Evolutionary conservation across 2,329 filamentous ascomycete species (phyloP), one percentile per base, ranked within the genome.

Genomic region (Eutypa lata): DNA sequence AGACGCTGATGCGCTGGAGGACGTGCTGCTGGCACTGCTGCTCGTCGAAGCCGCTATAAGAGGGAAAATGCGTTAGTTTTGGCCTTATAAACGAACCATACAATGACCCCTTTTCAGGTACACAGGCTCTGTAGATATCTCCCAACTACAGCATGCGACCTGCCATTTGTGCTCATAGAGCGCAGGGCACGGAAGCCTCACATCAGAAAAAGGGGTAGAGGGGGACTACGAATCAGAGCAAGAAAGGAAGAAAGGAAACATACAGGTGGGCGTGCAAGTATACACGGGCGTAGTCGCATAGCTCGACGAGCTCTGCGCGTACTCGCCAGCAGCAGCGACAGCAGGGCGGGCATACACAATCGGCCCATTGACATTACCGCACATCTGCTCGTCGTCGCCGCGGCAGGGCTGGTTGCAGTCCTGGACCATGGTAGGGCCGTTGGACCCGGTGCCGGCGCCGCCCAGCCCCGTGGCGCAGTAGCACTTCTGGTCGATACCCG

Each of bases 321-420:
- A 53, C 6, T 49, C 24, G 2, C 50, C 49, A 22, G 13, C 48
- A n/a, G 13, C n/a, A 7, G 49, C 40, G 2, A 50, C 8, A 13
- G 24, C 42, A 4, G 42, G 33, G 16, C 26, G 56, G 24, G 58
- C 58, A 26, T 61, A 61, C 13, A 59, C 47, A 1, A 61, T 37
- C 5, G 58, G 54, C 18, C 56, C 56, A 13, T 42, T 48, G 24
- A 26, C 26, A n/a, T 44, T 48, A 49, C 58, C 58, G 38, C 58
- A 61, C 48, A 57, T 61, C 46, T 59, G 47, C 2, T 2, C 6
- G 2, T 19, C 26, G 16, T 52, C 50, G 19, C 53, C 55, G 3
- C 38, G 10, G 47, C 58, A 61, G 13, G 57, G 55, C 13, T 50
- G 52, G 21, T 57, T 57, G 49, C 58, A 61, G 42, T 47, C 37